phyloP scores from a whole-genome alignment of 768 basidiomycete genomes.

The Lactarius quietus region DNA sequence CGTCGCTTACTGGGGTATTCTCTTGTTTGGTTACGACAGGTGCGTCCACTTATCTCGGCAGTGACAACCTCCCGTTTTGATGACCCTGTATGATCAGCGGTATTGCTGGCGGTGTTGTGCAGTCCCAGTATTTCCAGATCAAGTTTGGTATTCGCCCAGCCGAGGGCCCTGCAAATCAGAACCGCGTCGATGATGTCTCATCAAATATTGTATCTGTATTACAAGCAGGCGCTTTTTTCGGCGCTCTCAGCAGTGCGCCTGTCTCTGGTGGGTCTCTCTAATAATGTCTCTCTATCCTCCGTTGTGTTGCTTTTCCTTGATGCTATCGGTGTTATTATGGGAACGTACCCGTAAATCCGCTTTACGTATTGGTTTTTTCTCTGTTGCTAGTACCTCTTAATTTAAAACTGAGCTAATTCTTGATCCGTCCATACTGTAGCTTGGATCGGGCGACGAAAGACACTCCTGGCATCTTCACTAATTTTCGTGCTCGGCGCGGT shows the following conservation, averaged over 20 bases:
- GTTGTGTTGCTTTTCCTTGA: background rate
- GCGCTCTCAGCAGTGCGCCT: slow-evolving; percentile 70
- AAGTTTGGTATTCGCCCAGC: slow-evolving; percentile 56
- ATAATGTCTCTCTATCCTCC: background rate
- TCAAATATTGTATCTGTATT: slow-evolving; percentile 86
- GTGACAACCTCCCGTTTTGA: slow-evolving; percentile 25
- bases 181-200: slow-evolving; percentile 50
- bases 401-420: background rate
- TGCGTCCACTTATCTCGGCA: slow-evolving; percentile 33
- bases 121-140: slow-evolving; percentile 53
- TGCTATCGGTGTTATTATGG: background rate
- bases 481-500: slow-evolving; percentile 76
- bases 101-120: slow-evolving; percentile 66
- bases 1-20: slow-evolving; percentile 71
- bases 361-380: background rate
- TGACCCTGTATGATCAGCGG: slow-evolving; percentile 40
- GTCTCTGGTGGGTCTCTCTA: slow-evolving; percentile 50
- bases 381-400: background rate
- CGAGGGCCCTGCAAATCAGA: slow-evolving; percentile 41
- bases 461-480: slow-evolving; percentile 55
- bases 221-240: slow-evolving; percentile 87
- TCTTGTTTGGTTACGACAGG: slow-evolving; percentile 83
- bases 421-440: slow-evolving; percentile 36
- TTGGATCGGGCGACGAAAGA: slow-evolving; percentile 60
- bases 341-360: too few species aligned